Percentiles rank a stretch among this genome's conserved stretches.
These are phyloP conservation scores for Coix lacrymajobi DNA, from an alignment of 176 grass and related monocot species.

Conservation along the genomic window DNA sequence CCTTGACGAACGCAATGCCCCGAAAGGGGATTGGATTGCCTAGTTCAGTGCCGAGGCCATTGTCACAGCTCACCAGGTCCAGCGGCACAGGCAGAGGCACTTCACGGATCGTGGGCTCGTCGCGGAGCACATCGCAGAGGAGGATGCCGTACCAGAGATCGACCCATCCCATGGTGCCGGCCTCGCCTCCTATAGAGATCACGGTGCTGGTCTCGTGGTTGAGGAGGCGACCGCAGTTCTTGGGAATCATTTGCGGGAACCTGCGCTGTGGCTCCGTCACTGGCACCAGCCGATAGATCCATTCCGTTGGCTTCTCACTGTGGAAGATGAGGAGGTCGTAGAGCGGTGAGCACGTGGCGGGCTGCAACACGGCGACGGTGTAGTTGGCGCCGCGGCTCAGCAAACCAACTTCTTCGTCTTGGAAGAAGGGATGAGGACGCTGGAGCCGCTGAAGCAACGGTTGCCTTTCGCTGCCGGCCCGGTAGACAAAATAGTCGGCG, in stretches of 20 bases:
- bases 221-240: neutral
- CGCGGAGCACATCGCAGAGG: neutral
- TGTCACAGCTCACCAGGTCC: neutral
- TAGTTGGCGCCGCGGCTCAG: neutral
- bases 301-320: neutral
- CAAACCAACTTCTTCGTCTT: neutral
- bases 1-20: neutral
- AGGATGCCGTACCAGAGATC: neutral
- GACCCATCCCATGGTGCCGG: neutral
- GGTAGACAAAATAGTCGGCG: conserved; percentile 8
- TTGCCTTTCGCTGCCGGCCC: neutral
- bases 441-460: neutral
- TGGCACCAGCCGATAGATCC: neutral
- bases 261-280: neutral
- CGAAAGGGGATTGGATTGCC: neutral
- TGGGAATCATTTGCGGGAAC: neutral
- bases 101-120: neutral
- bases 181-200: neutral
- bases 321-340: neutral
- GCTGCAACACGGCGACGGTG: neutral
- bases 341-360: neutral
- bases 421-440: neutral
- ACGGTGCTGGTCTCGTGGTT: neutral
- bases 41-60: neutral
- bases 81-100: neutral